A percentile compares a stretch with the other conserved stretches of the same genome.
These are phyloP conservation scores for Mariannaea sp. DNA, from an alignment of 2,329 filamentous ascomycete species.

Conservation along the genomic window DNA sequence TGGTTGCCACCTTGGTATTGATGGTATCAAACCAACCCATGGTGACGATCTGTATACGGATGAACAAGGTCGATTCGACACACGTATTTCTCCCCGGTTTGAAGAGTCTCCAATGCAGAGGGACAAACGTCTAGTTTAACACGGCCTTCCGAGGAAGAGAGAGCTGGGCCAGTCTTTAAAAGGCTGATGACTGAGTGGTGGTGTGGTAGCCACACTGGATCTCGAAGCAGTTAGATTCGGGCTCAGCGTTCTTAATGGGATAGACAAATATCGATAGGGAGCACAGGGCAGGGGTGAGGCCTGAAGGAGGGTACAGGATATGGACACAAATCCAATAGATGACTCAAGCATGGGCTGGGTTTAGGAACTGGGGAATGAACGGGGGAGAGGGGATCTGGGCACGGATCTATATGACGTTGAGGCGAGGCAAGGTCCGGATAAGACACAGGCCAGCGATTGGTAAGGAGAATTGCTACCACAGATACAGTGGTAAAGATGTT, in stretches of 20 bases:
- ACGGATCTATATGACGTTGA: constrained; percentile 13
- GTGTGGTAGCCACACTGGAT: neutral
- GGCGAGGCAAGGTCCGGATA: constrained; percentile 4
- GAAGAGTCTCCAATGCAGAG: neutral
- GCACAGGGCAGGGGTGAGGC: constrained; percentile 14
- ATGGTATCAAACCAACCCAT: constrained; percentile 57
- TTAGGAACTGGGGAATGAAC: constrained; percentile 23
- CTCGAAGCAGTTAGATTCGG: constrained; percentile 15
- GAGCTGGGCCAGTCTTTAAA: constrained; percentile 11
- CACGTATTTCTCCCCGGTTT: neutral
- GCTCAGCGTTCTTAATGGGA: constrained; percentile 2
- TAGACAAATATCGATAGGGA: constrained; percentile 27
- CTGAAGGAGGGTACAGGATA: constrained; percentile 21
- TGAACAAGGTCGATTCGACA: neutral
- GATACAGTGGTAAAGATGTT: neutral
- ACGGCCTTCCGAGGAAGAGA: neutral
- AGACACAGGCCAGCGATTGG: constrained; percentile 6
- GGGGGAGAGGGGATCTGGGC: constrained; percentile 20
- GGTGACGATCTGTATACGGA: constrained; percentile 11
- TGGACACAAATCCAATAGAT: constrained; percentile 23
- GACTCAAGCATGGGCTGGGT: constrained; percentile 28
- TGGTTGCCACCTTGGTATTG: constrained; percentile 65
- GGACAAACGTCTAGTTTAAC: neutral
- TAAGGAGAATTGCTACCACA: neutral
- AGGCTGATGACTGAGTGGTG: neutral